Evolutionary conservation across 768 basidiomycete genomes (phyloP).

Genomic region (Hygrophorus pudorinus): DNA sequence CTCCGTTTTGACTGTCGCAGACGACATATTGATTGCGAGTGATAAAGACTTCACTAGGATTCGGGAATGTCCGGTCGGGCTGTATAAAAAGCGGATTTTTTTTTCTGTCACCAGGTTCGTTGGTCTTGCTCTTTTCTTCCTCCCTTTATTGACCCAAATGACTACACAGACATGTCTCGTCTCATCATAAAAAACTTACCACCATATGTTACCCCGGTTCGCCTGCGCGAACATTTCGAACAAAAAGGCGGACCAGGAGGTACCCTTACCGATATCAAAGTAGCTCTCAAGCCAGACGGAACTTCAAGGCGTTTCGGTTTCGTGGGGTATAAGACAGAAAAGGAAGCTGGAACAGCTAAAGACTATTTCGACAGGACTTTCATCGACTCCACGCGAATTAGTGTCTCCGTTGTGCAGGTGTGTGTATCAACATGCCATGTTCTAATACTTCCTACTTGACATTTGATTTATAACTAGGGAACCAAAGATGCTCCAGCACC

Average conservation of each 20-base stretch:
- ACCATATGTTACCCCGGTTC: constrained; percentile 49
- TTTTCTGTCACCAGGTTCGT: neutral
- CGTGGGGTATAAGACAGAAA: constrained; percentile 75
- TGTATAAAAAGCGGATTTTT: neutral
- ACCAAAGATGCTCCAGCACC: constrained; percentile 58
- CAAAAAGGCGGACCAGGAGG: constrained; percentile 50
- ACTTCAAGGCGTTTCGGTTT: constrained; percentile 86
- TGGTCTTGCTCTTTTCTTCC: neutral
- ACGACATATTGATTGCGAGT: neutral
- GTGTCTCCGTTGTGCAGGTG: constrained; percentile 71
- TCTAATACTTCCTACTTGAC: constrained; percentile 1
- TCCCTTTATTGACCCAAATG: too few species aligned
- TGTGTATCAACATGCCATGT: constrained; percentile 18
- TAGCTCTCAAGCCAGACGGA: constrained; percentile 69
- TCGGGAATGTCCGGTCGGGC: constrained; percentile 1
- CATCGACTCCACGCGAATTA: constrained; percentile 70
- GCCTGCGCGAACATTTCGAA: constrained; percentile 61
- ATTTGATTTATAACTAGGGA: constrained; percentile 36
- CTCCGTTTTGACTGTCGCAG: neutral
- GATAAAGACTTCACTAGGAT: neutral
- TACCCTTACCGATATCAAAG: constrained; percentile 77
- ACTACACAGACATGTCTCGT: constrained; percentile 50
- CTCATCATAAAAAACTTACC: constrained; percentile 81
- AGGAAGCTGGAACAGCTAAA: constrained; percentile 64
- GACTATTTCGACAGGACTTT: constrained; percentile 84